These are phyloP conservation scores for Chloropicon primus DNA, from an alignment of 139 green algal species.

Conservation along the genomic window DNA sequence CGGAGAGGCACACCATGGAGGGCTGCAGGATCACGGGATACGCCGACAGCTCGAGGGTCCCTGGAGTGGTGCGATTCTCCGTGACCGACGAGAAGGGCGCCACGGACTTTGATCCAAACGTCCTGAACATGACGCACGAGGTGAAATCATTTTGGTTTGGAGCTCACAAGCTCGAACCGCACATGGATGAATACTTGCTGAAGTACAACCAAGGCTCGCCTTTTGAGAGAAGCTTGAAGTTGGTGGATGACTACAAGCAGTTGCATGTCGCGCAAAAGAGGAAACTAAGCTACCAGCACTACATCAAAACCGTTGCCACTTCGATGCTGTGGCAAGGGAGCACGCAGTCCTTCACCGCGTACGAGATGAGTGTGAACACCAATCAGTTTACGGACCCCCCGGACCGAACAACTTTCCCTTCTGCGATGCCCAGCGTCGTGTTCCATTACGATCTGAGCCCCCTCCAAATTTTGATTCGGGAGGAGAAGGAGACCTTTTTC, in stretches of 20 bases:
- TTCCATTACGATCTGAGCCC: slow-evolving; percentile 6
- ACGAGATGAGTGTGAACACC: not conserved
- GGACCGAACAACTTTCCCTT: slow-evolving; percentile 2
- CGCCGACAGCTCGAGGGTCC: not conserved
- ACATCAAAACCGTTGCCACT: slow-evolving; percentile 14
- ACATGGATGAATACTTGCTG: not conserved
- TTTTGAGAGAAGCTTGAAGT: not conserved
- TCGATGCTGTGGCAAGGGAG: slow-evolving; percentile 6
- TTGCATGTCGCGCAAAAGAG: not conserved
- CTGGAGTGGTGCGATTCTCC: not conserved
- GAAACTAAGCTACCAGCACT: not conserved
- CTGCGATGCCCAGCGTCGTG: not conserved
- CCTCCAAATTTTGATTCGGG: slow-evolving; percentile 25
- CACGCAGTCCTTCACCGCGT: not conserved
- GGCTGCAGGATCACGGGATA: not conserved
- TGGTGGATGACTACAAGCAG: not conserved
- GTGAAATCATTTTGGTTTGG: slow-evolving; percentile 31
- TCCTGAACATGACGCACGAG: slow-evolving; percentile 34
- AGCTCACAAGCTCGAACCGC: not conserved
- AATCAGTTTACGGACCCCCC: not conserved
- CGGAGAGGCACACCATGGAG: not conserved
- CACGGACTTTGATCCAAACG: slow-evolving; percentile 12
- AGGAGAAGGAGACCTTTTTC: slow-evolving; percentile 22
- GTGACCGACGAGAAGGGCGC: not conserved
- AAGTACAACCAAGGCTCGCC: not conserved